Evolutionary conservation across 192 early-diverging fungal species (phyloP).

Genomic region (Coemansia sp.): DNA sequence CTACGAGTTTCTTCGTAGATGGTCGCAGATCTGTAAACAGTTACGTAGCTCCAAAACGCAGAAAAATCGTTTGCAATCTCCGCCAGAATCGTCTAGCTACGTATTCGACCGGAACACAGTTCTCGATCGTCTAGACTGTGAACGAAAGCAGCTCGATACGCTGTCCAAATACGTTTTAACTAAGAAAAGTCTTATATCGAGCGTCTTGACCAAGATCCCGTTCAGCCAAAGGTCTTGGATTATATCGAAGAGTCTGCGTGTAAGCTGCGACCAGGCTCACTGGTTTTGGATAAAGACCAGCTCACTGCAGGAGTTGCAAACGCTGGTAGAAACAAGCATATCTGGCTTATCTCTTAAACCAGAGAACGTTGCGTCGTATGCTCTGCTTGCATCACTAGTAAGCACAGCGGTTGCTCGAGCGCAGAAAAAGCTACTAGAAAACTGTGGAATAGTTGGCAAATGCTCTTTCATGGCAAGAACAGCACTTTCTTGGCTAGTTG

Average conservation of each 20-base stretch:
- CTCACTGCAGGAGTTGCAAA: conserved; percentile 11
- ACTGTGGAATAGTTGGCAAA: background rate
- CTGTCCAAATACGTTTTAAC: conserved; percentile 3
- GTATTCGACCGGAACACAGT: conserved; percentile 18
- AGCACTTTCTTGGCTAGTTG: background rate
- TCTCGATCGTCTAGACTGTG: background rate
- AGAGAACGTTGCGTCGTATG: conserved; percentile 12
- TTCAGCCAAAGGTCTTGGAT: conserved; percentile 16
- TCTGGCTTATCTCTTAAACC: no score
- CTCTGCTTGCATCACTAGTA: conserved; percentile 28
- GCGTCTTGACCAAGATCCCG: conserved; percentile 13
- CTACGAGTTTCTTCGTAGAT: conserved; percentile 34
- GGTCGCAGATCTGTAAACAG: conserved; percentile 22
- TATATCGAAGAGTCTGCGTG: conserved; percentile 1
- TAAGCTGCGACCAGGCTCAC: conserved; percentile 16
- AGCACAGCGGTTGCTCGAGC: conserved; percentile 18
- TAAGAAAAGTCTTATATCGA: background rate
- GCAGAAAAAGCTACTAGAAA: background rate
- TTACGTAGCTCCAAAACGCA: background rate
- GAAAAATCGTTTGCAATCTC: background rate
- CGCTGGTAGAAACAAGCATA: background rate
- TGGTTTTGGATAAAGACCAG: conserved; percentile 20
- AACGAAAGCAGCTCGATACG: conserved; percentile 5
- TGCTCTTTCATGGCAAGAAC: background rate
- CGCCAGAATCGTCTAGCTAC: background rate